These are phyloP conservation scores for Brachypodium distachyon DNA, from an alignment of 202 grass and related monocot species.

Conservation along the genomic window DNA sequence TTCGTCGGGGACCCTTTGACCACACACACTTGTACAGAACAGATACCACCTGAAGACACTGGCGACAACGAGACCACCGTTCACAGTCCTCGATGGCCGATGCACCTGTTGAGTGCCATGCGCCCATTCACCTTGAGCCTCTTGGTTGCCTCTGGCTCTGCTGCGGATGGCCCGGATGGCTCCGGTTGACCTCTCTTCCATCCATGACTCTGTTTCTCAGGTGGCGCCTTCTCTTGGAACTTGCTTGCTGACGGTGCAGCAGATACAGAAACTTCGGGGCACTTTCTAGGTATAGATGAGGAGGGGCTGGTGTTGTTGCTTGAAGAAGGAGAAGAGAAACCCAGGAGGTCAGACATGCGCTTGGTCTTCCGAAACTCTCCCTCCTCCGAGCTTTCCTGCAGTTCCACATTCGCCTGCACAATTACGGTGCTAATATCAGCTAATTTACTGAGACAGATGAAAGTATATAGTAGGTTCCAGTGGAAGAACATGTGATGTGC, in stretches of 20 bases:
- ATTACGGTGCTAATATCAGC: background rate
- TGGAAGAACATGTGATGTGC: background rate
- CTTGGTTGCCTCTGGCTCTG: background rate
- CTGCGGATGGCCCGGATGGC: background rate
- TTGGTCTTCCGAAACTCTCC: slow-evolving; percentile 20
- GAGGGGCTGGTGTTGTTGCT: background rate
- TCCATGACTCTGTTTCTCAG: background rate
- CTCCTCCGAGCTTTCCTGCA: slow-evolving; percentile 26
- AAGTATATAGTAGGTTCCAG: background rate
- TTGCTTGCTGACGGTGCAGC: background rate
- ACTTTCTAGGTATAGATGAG: background rate
- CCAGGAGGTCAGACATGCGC: slow-evolving; percentile 28
- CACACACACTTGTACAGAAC: background rate
- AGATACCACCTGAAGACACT: background rate
- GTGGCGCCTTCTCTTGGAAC: background rate
- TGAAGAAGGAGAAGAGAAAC: slow-evolving; percentile 6
- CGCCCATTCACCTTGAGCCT: slow-evolving; percentile 16
- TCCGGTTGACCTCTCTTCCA: background rate
- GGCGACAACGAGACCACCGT: background rate
- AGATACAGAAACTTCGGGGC: background rate
- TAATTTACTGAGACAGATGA: background rate
- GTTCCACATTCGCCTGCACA: slow-evolving; percentile 12
- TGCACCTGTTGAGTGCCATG: background rate
- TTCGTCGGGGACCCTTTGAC: background rate
- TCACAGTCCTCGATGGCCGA: background rate